Conservation (phyloP, 192 early-diverging fungal genomes). For the Dissophora globulifera region DNA sequence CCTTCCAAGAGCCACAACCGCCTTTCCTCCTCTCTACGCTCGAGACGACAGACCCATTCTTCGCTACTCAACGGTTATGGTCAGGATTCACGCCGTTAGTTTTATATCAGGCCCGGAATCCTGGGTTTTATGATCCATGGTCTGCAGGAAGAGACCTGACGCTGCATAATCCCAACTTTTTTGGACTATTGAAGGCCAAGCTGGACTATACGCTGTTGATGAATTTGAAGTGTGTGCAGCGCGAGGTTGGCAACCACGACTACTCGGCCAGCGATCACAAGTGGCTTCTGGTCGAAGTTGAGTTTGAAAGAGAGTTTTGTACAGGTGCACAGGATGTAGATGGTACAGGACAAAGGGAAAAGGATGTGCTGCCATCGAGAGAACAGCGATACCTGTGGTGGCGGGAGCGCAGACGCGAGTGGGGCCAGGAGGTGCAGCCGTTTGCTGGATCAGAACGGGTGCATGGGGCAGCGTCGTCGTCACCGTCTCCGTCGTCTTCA, state of each 20-base stretch:
- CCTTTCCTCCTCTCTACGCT: slow-evolving; percentile 35
- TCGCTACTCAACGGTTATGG: slow-evolving; percentile 32
- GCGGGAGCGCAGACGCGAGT: slow-evolving; percentile 35
- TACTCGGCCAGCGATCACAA: slow-evolving; percentile 77
- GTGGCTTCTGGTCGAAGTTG: slow-evolving; percentile 69
- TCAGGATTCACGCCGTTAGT: slow-evolving; percentile 60
- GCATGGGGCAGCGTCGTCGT: too few relatives aligned
- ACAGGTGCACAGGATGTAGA: neutral
- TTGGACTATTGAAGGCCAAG: slow-evolving; percentile 75
- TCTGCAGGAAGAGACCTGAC: slow-evolving; percentile 68
- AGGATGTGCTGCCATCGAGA: slow-evolving; percentile 21
- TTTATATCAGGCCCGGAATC: slow-evolving; percentile 67
- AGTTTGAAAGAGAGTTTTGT: slow-evolving; percentile 50
- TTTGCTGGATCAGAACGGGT: neutral
- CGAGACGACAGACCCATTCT: slow-evolving; percentile 4
- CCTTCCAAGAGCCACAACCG: slow-evolving; percentile 38
- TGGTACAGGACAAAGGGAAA: neutral
- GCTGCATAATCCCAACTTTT: slow-evolving; percentile 68
- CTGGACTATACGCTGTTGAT: slow-evolving; percentile 78
- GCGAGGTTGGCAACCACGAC: slow-evolving; percentile 71
- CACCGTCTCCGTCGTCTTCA: neutral
- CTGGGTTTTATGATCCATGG: slow-evolving; percentile 83
- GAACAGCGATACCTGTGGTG: slow-evolving; percentile 52
- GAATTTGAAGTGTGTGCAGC: slow-evolving; percentile 60
- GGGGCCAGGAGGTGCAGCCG: slow-evolving; percentile 34